Evolutionary conservation across 1,139 yeast species (phyloP), one percentile per base, ranked within the genome.

Genomic region (Suhomyces yuchorum): DNA sequence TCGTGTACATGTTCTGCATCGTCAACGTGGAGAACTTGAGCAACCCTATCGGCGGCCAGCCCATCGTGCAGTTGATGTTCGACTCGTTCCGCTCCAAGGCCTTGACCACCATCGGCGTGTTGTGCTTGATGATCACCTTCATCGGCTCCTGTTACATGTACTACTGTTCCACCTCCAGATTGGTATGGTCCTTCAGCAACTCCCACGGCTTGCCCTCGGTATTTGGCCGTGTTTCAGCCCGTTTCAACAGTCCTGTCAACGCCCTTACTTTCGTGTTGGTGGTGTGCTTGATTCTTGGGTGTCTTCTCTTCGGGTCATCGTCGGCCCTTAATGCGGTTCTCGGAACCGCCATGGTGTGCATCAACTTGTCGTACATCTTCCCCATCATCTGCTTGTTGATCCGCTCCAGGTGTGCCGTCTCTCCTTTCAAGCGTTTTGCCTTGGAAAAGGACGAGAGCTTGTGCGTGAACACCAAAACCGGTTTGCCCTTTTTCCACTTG

Each of bases 341-440:
- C 45, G 68, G 67, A 11, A 57, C 67, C n/a, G 52, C 65, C 1
- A 61, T 65, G 66, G 66, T 65, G n/a, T 63, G 69, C 43, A 53
- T 61, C 37, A 61, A 66, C 39, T 56, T 67, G 40, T 65, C 69
- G 8, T 67, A 65, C 44, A 50, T 64, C 18, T 56, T 67, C 45
- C 71, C 71, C 15, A 62, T 67, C 24, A 44, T 48, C 37, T 66
- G 69, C 42, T 53, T 62, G 44, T 59, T 56, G 42, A 47, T 43
- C 42, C 57, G 55, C 24, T 59, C 67, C 2, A 48, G 46, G 6
- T 57, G 52, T 44, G 47, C 63, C 2, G 14, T 46, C 7, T 50
- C 56, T n/a, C 57, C 61, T 2, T 45, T 37, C 26, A 40, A 41
- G 3, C 51, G 66, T 42, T 46, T 15, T 22, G 30, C 17, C 3